Percentiles rank a stretch among this genome's conserved stretches.
These are phyloP conservation scores for Apium graveolens DNA, from an alignment of 129 eudicot genomes.

Conservation along the genomic window DNA sequence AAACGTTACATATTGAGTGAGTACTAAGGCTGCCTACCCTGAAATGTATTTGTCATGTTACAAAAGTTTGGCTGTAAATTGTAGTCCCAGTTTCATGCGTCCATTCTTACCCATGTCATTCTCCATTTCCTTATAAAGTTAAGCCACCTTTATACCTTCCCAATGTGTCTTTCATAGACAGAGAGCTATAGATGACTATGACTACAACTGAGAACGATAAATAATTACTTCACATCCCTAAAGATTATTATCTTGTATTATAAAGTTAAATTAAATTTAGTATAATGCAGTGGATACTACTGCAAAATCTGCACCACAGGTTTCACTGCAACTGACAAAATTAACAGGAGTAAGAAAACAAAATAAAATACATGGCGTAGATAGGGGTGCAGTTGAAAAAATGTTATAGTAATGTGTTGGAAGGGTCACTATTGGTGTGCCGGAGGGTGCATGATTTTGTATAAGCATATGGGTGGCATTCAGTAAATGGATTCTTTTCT, in stretches of 20 bases:
- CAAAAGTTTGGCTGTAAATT: not conserved
- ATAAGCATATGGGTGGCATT: not conserved
- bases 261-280: not conserved
- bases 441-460: not conserved
- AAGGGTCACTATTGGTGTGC: constrained; percentile 6
- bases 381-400: not conserved
- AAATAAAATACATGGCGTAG: not conserved
- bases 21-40: not conserved
- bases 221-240: not conserved
- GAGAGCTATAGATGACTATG: not conserved
- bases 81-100: not conserved
- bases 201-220: not conserved
- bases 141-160: not conserved
- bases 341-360: not conserved
- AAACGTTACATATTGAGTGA: not conserved
- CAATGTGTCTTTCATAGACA: not conserved
- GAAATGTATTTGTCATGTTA: not conserved
- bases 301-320: not conserved
- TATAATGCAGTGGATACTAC: not conserved
- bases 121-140: not conserved
- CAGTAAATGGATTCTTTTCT: not conserved
- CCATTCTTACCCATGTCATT: not conserved
- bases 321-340: not conserved
- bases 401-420: not conserved
- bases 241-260: not conserved